Conservation (phyloP, 139 green algal genomes). For the Dunaliella sp. region DNA sequence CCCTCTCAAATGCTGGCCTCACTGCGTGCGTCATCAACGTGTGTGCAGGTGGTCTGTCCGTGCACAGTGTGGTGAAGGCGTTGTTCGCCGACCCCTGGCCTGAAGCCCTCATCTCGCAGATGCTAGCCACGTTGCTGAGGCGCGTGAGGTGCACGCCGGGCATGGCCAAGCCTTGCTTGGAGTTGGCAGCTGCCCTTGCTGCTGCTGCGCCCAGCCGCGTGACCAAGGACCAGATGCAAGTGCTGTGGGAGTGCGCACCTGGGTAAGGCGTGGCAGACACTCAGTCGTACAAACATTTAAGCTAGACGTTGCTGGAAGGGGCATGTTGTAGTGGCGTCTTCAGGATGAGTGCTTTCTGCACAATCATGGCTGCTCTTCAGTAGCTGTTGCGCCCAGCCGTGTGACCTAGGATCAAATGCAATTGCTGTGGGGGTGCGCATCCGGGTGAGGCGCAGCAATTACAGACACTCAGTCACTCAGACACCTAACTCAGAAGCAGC, state of each 20-base stretch:
- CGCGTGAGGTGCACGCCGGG: conserved; percentile 28
- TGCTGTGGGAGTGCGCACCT: conserved; percentile 42
- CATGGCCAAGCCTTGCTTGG: conserved; percentile 38
- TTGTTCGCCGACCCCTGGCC: conserved; percentile 65
- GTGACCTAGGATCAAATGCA: background rate
- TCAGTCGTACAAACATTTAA: too few species aligned
- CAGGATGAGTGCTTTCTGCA: too few species aligned
- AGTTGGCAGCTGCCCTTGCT: conserved; percentile 52
- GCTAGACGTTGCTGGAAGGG: too few species aligned
- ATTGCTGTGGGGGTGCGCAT: conserved; percentile 2
- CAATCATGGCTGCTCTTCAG: too few species aligned
- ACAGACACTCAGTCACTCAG: too few species aligned
- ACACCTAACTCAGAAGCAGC: too few species aligned
- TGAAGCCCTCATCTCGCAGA: conserved; percentile 42
- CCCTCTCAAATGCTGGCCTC: conserved; percentile 43
- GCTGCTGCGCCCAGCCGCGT: conserved; percentile 46
- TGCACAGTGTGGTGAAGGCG: conserved; percentile 17
- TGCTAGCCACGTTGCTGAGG: conserved; percentile 47
- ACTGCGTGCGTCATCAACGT: too few species aligned
- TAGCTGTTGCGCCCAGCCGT: background rate
- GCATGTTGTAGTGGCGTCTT: too few species aligned
- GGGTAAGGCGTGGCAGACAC: conserved; percentile 29
- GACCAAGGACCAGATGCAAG: conserved; percentile 38
- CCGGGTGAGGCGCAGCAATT: too few species aligned
- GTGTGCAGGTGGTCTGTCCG: conserved; percentile 35